Conservation (phyloP, 2,329 filamentous ascomycete genomes). For the Stagonosporopsis cucurbitacearum region DNA sequence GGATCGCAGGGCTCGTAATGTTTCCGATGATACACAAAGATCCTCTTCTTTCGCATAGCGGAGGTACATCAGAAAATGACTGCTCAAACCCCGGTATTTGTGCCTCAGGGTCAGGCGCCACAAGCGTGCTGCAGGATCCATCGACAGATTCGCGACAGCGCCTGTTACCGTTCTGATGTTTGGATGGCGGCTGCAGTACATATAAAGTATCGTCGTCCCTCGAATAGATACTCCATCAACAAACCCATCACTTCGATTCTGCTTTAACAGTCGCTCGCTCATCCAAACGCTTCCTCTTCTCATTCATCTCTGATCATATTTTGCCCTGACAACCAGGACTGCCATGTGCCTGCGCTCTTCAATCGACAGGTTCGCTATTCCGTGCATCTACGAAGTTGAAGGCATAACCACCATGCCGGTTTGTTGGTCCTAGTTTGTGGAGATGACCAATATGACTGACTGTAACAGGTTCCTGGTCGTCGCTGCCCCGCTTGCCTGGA, state of each 20-base stretch:
- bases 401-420: conserved; percentile 47
- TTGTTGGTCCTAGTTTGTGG: conserved; percentile 12
- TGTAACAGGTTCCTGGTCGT: conserved; percentile 46
- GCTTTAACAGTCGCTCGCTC: conserved; percentile 1
- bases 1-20: conserved; percentile 15
- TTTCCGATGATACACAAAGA: conserved; percentile 13
- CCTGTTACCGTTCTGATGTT: conserved; percentile 1
- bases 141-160: conserved; percentile 4
- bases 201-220: conserved; percentile 12
- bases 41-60: conserved; percentile 12
- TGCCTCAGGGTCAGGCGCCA: conserved; percentile 24
- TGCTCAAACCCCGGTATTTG: conserved; percentile 20
- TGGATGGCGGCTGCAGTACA: conserved; percentile 1
- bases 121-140: conserved; percentile 24
- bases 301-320: neutral
- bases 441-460: conserved; percentile 3
- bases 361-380: conserved; percentile 34
- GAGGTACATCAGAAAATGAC: conserved; percentile 17
- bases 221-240: conserved; percentile 1
- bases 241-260: neutral
- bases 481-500: conserved; percentile 50
- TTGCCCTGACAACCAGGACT: neutral
- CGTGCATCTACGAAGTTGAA: conserved; percentile 38
- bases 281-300: neutral
- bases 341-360: conserved; percentile 38